Evolutionary conservation across 345 rosid genomes (phyloP).

Genomic region (Melastoma malabathricum): DNA sequence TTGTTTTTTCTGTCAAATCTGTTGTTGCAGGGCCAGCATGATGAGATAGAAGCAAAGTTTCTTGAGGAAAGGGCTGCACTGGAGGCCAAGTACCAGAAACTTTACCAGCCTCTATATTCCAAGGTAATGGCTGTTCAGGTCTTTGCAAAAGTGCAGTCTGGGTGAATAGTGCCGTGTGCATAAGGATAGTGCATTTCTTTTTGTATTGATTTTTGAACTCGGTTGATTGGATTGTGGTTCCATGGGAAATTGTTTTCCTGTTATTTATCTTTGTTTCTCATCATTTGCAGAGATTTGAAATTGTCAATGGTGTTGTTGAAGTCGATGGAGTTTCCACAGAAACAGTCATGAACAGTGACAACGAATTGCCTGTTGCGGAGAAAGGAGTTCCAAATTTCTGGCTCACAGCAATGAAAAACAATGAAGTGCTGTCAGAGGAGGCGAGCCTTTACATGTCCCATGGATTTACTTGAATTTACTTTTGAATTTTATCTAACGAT

Average conservation of each 20-base stretch:
- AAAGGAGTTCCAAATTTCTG: conserved; percentile 97
- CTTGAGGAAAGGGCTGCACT: conserved; percentile 86
- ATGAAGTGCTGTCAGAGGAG: conserved; percentile 83
- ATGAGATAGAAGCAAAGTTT: conserved; percentile 74
- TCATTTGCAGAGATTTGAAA: conserved; percentile 59
- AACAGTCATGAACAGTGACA: conserved; percentile 38
- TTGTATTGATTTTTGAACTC: neutral
- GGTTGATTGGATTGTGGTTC: neutral
- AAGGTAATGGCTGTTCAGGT: conserved; percentile 29
- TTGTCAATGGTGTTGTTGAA: conserved; percentile 72
- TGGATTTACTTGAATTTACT: neutral
- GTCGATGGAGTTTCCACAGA: conserved; percentile 41
- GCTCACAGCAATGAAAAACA: conserved; percentile 88
- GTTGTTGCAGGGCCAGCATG: conserved; percentile 51
- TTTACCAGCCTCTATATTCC: conserved; percentile 65
- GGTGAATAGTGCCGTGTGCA: neutral
- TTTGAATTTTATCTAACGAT: neutral
- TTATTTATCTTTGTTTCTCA: no score
- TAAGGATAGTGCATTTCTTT: neutral
- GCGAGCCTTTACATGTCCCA: conserved; percentile 15
- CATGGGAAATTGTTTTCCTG: no score
- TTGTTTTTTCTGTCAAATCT: neutral
- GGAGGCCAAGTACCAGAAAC: conserved; percentile 80
- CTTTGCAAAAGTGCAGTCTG: neutral
- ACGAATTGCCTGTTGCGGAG: conserved; percentile 22